These are phyloP conservation scores for Paraconiothyrium sp. DNA, from an alignment of 2,329 filamentous ascomycete genomes.

Conservation along the genomic window DNA sequence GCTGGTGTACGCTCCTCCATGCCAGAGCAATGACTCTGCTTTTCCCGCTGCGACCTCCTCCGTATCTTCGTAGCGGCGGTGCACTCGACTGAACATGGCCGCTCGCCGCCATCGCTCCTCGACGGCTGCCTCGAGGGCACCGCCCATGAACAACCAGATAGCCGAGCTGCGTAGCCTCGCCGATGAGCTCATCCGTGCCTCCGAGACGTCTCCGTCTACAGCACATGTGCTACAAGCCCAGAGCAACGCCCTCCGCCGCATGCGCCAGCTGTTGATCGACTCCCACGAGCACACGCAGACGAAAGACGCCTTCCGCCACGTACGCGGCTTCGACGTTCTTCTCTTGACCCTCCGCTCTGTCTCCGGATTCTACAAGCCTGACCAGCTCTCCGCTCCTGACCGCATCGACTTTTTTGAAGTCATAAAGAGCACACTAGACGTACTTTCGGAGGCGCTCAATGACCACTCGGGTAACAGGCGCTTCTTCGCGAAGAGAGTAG, in stretches of 20 bases:
- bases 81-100: slow-evolving; percentile 46
- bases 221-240: slow-evolving; percentile 46
- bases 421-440: slow-evolving; percentile 74
- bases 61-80: slow-evolving; percentile 32
- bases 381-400: slow-evolving; percentile 68
- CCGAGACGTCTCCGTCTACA: slow-evolving; percentile 40
- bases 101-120: slow-evolving; percentile 50
- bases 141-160: slow-evolving; percentile 64
- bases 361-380: slow-evolving; percentile 79
- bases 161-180: slow-evolving; percentile 50
- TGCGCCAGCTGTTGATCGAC: slow-evolving; percentile 72
- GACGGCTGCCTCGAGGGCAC: slow-evolving; percentile 52
- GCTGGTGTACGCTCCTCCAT: neutral
- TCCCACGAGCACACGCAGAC: slow-evolving; percentile 58
- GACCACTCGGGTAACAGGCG: slow-evolving; percentile 86
- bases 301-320: slow-evolving; percentile 85
- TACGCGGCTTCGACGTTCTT: slow-evolving; percentile 79
- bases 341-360: slow-evolving; percentile 75
- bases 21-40: slow-evolving; percentile 14
- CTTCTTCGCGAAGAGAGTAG: slow-evolving; percentile 82
- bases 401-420: slow-evolving; percentile 73
- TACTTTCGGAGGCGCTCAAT: slow-evolving; percentile 78
- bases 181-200: slow-evolving; percentile 46
- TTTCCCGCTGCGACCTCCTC: slow-evolving; percentile 8
- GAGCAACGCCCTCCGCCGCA: slow-evolving; percentile 67